A percentile compares a stretch with the other conserved stretches of the same genome.
These are phyloP conservation scores for Myxozyma mucilagina DNA, from an alignment of 805 yeast genomes.

Conservation along the genomic window DNA sequence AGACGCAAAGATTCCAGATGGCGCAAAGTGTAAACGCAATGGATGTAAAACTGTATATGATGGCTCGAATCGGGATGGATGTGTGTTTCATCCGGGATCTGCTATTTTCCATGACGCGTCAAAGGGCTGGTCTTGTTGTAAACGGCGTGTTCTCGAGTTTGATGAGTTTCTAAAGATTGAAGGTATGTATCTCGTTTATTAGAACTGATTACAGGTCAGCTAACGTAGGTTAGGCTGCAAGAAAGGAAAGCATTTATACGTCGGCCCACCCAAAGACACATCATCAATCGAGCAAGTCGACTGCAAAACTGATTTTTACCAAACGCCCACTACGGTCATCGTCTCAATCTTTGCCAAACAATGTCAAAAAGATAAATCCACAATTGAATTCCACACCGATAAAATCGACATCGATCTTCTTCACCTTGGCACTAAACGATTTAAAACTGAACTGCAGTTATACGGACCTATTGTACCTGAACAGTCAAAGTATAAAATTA, in stretches of 20 bases:
- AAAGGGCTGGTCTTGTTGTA: constrained; percentile 37
- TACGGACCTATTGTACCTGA: constrained; percentile 34
- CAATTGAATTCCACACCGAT: constrained; percentile 22
- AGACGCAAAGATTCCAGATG: constrained; percentile 32
- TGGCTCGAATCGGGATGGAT: constrained; percentile 31
- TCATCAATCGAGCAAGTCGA: constrained; percentile 22
- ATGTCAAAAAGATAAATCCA: constrained; percentile 32
- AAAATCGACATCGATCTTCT: constrained; percentile 22
- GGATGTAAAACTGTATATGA: constrained; percentile 28
- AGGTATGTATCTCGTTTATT: constrained; percentile 8
- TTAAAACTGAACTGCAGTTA: constrained; percentile 28
- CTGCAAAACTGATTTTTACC: constrained; percentile 35
- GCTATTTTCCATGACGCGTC: constrained; percentile 36
- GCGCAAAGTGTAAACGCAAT: constrained; percentile 33
- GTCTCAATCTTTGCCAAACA: constrained; percentile 35
- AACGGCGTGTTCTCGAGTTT: constrained; percentile 34
- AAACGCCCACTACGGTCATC: constrained; percentile 35
- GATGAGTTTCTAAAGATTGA: constrained; percentile 34
- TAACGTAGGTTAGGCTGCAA: constrained; percentile 19
- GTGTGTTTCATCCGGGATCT: constrained; percentile 33
- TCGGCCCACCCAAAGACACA: constrained; percentile 24
- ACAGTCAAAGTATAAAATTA: constrained; percentile 30
- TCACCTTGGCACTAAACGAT: constrained; percentile 29
- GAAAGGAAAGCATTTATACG: constrained; percentile 30
- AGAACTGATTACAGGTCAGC: neutral